Evolutionary conservation across 805 yeast genomes (phyloP).

Genomic region (Metschnikowia koreensis): DNA sequence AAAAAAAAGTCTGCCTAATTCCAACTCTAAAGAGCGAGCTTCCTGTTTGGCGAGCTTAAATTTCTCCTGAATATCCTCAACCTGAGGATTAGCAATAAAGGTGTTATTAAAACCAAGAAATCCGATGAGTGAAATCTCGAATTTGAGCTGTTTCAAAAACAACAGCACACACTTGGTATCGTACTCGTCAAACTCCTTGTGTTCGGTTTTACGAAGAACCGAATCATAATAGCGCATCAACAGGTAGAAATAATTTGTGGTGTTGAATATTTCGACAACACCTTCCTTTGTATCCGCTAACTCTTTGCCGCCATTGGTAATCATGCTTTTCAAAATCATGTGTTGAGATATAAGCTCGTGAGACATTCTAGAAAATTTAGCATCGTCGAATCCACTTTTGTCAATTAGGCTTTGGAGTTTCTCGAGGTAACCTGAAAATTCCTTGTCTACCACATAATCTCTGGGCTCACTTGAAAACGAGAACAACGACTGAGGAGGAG

Average conservation of each 20-base stretch:
- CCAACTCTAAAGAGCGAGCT: slow-evolving; percentile 1
- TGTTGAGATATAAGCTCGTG: neutral
- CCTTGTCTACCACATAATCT: slow-evolving; percentile 2
- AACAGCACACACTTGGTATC: slow-evolving; percentile 7
- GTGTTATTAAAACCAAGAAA: slow-evolving; percentile 2
- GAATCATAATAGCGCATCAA: slow-evolving; percentile 9
- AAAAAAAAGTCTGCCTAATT: slow-evolving; percentile 1
- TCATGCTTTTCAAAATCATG: neutral
- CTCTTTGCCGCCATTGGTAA: too few species aligned
- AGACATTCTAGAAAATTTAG: neutral
- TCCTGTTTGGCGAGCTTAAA: neutral
- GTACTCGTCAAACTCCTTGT: slow-evolving; percentile 2
- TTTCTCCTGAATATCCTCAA: neutral
- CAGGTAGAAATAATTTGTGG: slow-evolving; percentile 6
- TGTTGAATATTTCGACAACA: slow-evolving; percentile 7
- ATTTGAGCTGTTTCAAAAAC: slow-evolving; percentile 5
- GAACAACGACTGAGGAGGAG: slow-evolving; percentile 2
- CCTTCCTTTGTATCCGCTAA: neutral
- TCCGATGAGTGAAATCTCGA: slow-evolving; percentile 6
- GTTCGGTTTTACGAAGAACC: neutral
- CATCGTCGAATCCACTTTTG: neutral
- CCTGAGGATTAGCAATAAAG: neutral
- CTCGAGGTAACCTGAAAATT: neutral
- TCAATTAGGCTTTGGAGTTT: slow-evolving; percentile 1
- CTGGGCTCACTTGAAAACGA: neutral